Base-by-base conservation (phyloP, 2,329 filamentous ascomycete genomes). In the Diaporthe capsici region DNA sequence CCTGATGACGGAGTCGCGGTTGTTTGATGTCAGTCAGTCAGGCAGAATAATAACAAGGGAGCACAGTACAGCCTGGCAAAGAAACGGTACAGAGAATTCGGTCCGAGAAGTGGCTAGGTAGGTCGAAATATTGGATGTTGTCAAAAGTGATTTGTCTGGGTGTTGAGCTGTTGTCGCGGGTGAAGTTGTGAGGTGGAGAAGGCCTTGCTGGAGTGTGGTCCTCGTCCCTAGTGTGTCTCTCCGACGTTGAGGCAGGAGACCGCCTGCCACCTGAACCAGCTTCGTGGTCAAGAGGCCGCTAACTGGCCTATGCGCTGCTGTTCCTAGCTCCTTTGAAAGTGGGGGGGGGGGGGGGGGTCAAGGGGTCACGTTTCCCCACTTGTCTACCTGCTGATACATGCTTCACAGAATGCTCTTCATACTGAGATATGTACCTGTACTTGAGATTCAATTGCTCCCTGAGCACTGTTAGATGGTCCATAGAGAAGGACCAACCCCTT, bases 111-210 rank as follows among this genome's bases (percentile, higher is more conserved):
- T 42, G 22, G 49, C 65, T 55, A 55, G 34, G 15, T 70, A 61
- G 22, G 58, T 39, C 12, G n/a, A 37, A 13, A 55, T 55, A 55
- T 42, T 55, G 65, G n/a, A 70, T 70, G 65, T 55, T 53, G 49
- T 42, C 65, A 42, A 25, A 4, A 68, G 65, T 31, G 65, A 55
- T 28, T 39, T 70, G 65, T 17, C 34, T 17, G 34, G 49, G n/a
- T 28, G 65, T 39, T 70, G 65, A 70, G 65, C 49, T 70, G 65
- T 55, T 17, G 65, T 55, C 22, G 49, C 65, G 15, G 65, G 65
- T 55, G 65, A 55, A 55, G 65, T 70, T 70, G 65, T 55, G 65
- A 70, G 65, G 65, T 70, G 65, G 65, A 70, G 65, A 70, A 53
- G 65, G 31, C 65, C 65, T 68, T 70, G 49, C 65, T 55, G 47